Evolutionary conservation across 495 filamentous ascomycete genomes (phyloP).

Genomic region (Pyronema domesticum): DNA sequence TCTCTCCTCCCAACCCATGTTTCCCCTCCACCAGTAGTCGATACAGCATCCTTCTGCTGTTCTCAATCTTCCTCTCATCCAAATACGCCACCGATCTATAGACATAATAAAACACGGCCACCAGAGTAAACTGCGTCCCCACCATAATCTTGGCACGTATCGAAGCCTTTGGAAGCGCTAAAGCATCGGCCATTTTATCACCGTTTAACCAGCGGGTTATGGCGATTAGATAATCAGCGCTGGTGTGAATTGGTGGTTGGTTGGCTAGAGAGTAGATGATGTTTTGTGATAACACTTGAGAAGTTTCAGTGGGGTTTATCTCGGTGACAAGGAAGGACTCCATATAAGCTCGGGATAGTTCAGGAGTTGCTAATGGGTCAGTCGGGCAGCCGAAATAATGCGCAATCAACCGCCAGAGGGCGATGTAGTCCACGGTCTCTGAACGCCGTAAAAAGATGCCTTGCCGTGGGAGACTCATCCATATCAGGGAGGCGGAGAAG

Average conservation of each 20-base stretch:
- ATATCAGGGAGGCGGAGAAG: slow-evolving; percentile 50
- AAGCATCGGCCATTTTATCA: slow-evolving; percentile 37
- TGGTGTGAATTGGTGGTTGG: slow-evolving; percentile 45
- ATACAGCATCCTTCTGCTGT: slow-evolving; percentile 36
- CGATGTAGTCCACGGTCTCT: slow-evolving; percentile 44
- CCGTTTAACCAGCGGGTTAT: slow-evolving; percentile 55
- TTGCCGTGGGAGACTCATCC: slow-evolving; percentile 51
- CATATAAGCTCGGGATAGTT: slow-evolving; percentile 41
- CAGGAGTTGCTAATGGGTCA: slow-evolving; percentile 35
- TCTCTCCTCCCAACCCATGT: slow-evolving; percentile 36
- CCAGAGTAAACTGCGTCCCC: slow-evolving; percentile 50
- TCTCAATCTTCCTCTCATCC: slow-evolving; percentile 40
- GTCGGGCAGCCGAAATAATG: slow-evolving; percentile 53
- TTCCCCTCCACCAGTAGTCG: slow-evolving; percentile 32
- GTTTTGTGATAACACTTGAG: slow-evolving; percentile 49
- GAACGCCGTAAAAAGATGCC: slow-evolving; percentile 38
- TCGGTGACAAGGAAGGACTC: slow-evolving; percentile 46
- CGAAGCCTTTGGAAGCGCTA: slow-evolving; percentile 40
- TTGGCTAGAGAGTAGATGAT: slow-evolving; percentile 48
- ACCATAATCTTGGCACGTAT: slow-evolving; percentile 43
- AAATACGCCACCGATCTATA: slow-evolving; percentile 38
- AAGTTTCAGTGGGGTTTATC: slow-evolving; percentile 42
- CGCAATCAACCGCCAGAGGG: slow-evolving; percentile 57
- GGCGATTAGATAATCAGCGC: slow-evolving; percentile 45
- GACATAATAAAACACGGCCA: slow-evolving; percentile 36